Evolutionary conservation across 1,284 basidiomycete species (phyloP).

Genomic region (Salmacisia buchloeana): DNA sequence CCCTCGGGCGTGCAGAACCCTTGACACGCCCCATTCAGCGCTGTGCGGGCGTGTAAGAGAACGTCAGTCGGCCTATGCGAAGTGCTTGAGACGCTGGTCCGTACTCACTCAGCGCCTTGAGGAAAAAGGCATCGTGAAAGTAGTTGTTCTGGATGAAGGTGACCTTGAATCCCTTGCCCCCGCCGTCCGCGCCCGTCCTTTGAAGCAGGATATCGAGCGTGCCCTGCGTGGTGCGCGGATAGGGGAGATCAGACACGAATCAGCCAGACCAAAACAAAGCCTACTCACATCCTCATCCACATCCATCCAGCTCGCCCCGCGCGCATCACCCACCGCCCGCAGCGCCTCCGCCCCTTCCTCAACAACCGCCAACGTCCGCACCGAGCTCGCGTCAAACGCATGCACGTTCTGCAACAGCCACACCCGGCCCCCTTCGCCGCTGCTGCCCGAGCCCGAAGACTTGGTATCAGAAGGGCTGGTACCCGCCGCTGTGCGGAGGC

Average conservation of each 20-base stretch:
- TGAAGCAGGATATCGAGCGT: conserved; percentile 88
- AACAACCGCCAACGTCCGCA: conserved; percentile 53
- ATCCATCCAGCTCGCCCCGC: conserved; percentile 76
- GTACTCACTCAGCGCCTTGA: conserved; percentile 67
- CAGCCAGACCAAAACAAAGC: neutral
- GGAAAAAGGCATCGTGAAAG: conserved; percentile 97
- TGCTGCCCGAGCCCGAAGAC: conserved; percentile 33
- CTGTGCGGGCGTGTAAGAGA: conserved; percentile 53
- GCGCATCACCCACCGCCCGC: conserved; percentile 68
- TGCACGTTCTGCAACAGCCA: conserved; percentile 65
- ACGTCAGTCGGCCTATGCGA: neutral
- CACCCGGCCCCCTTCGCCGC: conserved; percentile 56
- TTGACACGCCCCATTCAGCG: conserved; percentile 85
- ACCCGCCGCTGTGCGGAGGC: conserved; percentile 23
- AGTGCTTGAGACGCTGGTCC: too few species aligned
- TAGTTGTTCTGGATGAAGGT: conserved; percentile 94
- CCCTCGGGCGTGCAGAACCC: conserved; percentile 61
- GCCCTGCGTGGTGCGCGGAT: conserved; percentile 59
- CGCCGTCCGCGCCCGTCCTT: conserved; percentile 50
- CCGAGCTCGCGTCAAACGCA: conserved; percentile 11
- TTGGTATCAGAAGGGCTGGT: conserved; percentile 45
- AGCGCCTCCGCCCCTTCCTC: conserved; percentile 63
- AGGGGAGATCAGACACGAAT: neutral
- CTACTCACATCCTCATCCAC: conserved; percentile 84
- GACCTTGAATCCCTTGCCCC: conserved; percentile 51